Conservation (phyloP, 176 grass and related monocot genomes). For the Juncus inflexus region DNA sequence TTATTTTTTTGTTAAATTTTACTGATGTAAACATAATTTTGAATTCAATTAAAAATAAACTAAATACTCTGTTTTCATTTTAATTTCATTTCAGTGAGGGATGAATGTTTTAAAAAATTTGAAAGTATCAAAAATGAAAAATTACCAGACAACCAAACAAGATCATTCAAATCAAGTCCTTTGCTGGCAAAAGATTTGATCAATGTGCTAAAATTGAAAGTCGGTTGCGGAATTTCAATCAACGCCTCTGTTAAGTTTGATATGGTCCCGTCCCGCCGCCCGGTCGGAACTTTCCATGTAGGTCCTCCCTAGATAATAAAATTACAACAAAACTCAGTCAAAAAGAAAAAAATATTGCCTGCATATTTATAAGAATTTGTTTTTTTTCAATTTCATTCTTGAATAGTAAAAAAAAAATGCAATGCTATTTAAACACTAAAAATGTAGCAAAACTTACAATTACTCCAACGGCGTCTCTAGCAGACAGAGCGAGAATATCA, state of each 20-base stretch:
- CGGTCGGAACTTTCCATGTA: conserved; percentile 76
- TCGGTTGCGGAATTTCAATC: conserved; percentile 50
- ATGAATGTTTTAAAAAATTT: background rate
- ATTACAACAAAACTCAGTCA: background rate
- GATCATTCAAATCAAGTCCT: conserved; percentile 62
- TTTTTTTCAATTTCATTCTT: background rate
- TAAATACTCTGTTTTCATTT: background rate
- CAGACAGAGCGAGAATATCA: conserved; percentile 60
- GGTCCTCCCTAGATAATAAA: conserved; percentile 59
- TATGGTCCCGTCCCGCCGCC: conserved; percentile 69
- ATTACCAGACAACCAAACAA: conserved; percentile 79
- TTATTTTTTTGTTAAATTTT: too few species aligned
- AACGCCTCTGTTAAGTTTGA: conserved; percentile 58
- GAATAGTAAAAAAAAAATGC: too few species aligned
- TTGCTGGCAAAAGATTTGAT: conserved; percentile 55
- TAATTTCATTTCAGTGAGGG: background rate
- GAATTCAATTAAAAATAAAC: background rate
- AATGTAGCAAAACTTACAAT: conserved; percentile 35
- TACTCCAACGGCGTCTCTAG: conserved; percentile 66
- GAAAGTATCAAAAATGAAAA: background rate
- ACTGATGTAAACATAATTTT: background rate
- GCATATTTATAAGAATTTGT: background rate
- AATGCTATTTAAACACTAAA: background rate
- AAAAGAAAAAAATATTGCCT: background rate
- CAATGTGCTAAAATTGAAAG: conserved; percentile 65